A percentile compares a stretch with the other conserved stretches of the same genome.
These are phyloP conservation scores for Hibiscus mutabilis DNA, from an alignment of 345 rosid genomes.

Conservation along the genomic window DNA sequence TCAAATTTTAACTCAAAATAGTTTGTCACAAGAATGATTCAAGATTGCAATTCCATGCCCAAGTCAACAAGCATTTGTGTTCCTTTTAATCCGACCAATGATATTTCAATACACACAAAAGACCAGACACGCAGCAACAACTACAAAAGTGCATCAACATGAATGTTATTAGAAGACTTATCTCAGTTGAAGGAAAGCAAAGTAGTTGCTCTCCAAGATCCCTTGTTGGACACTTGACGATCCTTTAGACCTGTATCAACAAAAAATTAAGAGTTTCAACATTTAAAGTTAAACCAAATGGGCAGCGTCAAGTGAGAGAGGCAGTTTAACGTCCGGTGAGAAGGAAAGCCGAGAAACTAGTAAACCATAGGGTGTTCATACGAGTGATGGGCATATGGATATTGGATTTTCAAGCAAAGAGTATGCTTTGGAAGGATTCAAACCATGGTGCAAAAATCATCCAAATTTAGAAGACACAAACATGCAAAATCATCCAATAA, in stretches of 20 bases:
- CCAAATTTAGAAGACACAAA: neutral
- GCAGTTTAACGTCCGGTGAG: no score
- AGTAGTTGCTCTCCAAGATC: neutral
- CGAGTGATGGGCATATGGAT: no score
- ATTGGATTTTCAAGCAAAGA: neutral
- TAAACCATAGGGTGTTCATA: no score
- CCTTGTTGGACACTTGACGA: neutral
- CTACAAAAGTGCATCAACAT: neutral
- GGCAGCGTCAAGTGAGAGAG: neutral
- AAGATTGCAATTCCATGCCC: neutral
- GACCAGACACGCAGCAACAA: neutral
- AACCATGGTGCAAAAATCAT: neutral
- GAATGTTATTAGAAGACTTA: neutral
- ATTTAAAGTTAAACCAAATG: neutral
- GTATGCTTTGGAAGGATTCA: neutral
- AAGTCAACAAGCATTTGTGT: neutral
- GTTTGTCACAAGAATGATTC: neutral
- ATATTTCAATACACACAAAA: neutral
- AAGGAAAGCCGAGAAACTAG: no score
- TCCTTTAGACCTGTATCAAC: constrained; percentile 9
- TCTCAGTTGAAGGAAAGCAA: neutral
- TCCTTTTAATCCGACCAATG: neutral
- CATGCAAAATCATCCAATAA: neutral
- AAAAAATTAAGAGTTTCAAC: neutral
- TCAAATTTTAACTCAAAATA: no score